Evolutionary conservation across 176 grass and related monocot genomes (phyloP).

Genomic region (Avena atlantica): DNA sequence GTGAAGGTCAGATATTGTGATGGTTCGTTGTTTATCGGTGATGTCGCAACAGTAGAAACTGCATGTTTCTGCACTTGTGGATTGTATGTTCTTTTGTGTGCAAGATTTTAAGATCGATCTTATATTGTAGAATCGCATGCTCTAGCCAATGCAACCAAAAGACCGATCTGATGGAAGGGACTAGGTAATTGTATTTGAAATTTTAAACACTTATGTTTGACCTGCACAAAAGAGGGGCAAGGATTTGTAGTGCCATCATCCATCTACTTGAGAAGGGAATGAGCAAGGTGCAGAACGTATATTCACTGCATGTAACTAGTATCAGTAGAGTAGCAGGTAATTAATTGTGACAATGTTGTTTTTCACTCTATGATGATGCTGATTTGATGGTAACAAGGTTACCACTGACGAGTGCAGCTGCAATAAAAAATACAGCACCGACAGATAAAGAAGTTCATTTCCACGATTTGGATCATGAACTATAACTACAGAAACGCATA

Average conservation of each 20-base stretch:
- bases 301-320: neutral
- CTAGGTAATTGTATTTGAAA: too few relatives aligned
- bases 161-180: too few relatives aligned
- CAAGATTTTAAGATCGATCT: conserved; percentile 5
- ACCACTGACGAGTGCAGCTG: neutral
- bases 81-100: neutral
- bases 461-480: neutral
- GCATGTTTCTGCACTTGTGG: conserved; percentile 34
- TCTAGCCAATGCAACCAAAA: too few relatives aligned
- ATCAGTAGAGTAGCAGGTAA: neutral
- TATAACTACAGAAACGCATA: conserved; percentile 3
- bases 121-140: too few relatives aligned
- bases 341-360: neutral
- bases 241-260: conserved; percentile 77
- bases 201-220: conserved; percentile 23
- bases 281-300: conserved; percentile 71
- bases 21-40: conserved; percentile 82
- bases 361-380: neutral
- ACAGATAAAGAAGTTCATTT: neutral
- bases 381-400: neutral
- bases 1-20: conserved; percentile 87
- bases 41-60: conserved; percentile 55
- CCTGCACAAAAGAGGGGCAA: conserved; percentile 74
- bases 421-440: neutral
- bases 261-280: conserved; percentile 75